These are phyloP conservation scores for Acanthamoeba healyi DNA, from an alignment of 208 protist genomes.

Conservation along the genomic window DNA sequence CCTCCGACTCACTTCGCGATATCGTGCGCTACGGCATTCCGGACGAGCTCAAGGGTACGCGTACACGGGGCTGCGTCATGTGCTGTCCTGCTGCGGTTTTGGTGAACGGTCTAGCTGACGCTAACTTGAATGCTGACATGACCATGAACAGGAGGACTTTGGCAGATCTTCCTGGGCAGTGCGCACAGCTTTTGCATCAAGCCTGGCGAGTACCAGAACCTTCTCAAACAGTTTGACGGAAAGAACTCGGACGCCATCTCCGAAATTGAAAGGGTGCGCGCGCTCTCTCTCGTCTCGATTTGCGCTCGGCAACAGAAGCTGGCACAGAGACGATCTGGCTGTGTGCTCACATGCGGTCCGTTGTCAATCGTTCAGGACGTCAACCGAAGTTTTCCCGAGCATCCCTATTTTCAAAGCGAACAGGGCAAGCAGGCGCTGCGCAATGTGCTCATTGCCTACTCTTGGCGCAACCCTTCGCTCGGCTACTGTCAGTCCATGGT, in stretches of 20 bases:
- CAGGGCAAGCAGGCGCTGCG: slow-evolving; percentile 69
- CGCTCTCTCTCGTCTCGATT: background rate
- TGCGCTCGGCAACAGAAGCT: too few relatives aligned
- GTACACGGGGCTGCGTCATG: background rate
- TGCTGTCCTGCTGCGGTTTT: background rate
- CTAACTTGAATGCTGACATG: too few relatives aligned
- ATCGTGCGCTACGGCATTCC: slow-evolving; percentile 64
- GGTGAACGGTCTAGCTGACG: too few relatives aligned
- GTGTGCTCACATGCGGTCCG: too few relatives aligned
- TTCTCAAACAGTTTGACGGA: slow-evolving; percentile 56
- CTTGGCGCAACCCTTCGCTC: slow-evolving; percentile 65
- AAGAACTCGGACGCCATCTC: slow-evolving; percentile 33
- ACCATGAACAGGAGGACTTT: slow-evolving; percentile 8
- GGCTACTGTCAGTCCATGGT: slow-evolving; percentile 76
- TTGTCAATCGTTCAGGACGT: slow-evolving; percentile 74
- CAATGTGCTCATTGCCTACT: slow-evolving; percentile 82
- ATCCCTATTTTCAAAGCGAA: slow-evolving; percentile 80
- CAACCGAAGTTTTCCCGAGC: slow-evolving; percentile 80
- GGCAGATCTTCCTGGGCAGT: slow-evolving; percentile 56
- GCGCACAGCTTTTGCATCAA: slow-evolving; percentile 62
- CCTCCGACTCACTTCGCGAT: background rate
- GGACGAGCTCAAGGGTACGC: slow-evolving; percentile 63
- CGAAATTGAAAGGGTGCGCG: slow-evolving; percentile 57
- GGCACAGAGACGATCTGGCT: too few relatives aligned
- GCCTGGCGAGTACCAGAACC: slow-evolving; percentile 55